Conservation (phyloP, 306 rosid species). For the Cotoneaster glaucophyllus region DNA sequence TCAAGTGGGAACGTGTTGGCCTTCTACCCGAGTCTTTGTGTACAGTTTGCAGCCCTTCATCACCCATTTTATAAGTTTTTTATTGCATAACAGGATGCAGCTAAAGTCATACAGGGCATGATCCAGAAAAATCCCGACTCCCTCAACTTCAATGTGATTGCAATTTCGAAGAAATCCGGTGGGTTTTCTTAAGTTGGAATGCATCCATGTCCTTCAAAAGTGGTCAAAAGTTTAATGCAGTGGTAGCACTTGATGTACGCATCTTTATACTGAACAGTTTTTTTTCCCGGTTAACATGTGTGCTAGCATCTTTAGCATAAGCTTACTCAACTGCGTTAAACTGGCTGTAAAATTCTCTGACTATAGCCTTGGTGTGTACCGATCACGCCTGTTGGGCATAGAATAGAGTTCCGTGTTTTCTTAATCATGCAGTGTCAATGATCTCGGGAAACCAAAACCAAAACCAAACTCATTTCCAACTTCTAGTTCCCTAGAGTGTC, state of each 20-base stretch:
- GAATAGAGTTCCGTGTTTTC: neutral
- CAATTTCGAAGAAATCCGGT: constrained; percentile 51
- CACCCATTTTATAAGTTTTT: neutral
- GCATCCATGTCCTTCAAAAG: neutral
- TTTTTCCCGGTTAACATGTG: neutral
- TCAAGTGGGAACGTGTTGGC: neutral
- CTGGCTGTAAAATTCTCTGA: neutral
- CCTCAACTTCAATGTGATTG: constrained; percentile 67
- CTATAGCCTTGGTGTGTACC: neutral
- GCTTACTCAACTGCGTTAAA: neutral
- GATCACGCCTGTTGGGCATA: neutral
- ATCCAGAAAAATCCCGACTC: constrained; percentile 72
- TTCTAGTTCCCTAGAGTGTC: neutral
- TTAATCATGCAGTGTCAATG: neutral
- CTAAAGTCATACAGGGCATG: constrained; percentile 55
- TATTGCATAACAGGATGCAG: constrained; percentile 56
- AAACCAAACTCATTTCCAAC: neutral
- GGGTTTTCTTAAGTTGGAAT: constrained; percentile 1
- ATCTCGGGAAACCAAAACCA: neutral
- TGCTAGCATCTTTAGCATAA: neutral
- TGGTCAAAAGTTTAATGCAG: constrained; percentile 5
- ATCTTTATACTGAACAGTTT: neutral
- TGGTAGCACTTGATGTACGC: neutral
- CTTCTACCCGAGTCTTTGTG: neutral
- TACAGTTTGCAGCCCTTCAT: neutral